Percentiles rank a stretch among this genome's conserved stretches.
phyloP scores from a whole-genome alignment of 2,329 filamentous ascomycete genomes.

The Phaeosphaeria sp. region DNA sequence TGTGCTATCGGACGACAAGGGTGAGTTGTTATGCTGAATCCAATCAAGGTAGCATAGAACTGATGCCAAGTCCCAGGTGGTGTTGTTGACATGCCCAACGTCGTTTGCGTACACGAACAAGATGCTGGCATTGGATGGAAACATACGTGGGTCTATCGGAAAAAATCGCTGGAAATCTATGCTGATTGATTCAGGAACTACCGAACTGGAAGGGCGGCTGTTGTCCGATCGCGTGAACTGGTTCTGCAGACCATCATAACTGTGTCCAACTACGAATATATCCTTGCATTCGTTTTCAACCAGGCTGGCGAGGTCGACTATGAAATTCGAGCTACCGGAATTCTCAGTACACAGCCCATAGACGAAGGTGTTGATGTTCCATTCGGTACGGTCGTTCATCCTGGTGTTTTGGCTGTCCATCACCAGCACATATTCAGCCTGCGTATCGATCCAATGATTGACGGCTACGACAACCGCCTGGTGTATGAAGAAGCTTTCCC shows the following conservation, averaged over 20 bases:
- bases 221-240: slow-evolving; percentile 68
- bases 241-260: slow-evolving; percentile 75
- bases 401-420: slow-evolving; percentile 71
- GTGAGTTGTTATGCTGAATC: slow-evolving; percentile 29
- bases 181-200: slow-evolving; percentile 57
- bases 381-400: slow-evolving; percentile 72
- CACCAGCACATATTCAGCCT: slow-evolving; percentile 78
- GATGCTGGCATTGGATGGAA: slow-evolving; percentile 74
- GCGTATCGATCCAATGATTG: slow-evolving; percentile 56
- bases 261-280: slow-evolving; percentile 76
- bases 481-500: slow-evolving; percentile 63
- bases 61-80: slow-evolving; percentile 27
- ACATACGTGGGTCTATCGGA: slow-evolving; percentile 57
- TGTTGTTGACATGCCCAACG: slow-evolving; percentile 66
- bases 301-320: slow-evolving; percentile 72
- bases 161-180: no score
- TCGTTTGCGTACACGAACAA: slow-evolving; percentile 74
- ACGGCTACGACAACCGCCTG: slow-evolving; percentile 54
- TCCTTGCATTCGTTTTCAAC: slow-evolving; percentile 74
- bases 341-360: slow-evolving; percentile 71
- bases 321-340: slow-evolving; percentile 72
- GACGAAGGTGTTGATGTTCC: slow-evolving; percentile 69
- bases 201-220: slow-evolving; percentile 67
- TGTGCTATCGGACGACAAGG: slow-evolving; percentile 65
- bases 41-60: not conserved